Evolutionary conservation across 805 yeast genomes (phyloP).

Genomic region (Yarrowia sp.): DNA sequence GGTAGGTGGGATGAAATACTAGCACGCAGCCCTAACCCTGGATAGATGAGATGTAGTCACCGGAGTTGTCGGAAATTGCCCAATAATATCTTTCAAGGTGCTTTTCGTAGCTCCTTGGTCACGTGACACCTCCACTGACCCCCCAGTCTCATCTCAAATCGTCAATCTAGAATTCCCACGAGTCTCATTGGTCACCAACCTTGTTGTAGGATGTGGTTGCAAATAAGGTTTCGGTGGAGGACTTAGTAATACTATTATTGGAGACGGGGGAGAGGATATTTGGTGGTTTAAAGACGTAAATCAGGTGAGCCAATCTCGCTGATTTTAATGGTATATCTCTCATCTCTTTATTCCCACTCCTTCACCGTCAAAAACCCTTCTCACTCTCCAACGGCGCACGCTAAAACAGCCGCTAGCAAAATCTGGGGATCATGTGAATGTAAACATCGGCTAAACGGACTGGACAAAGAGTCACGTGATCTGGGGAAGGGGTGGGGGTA

Average conservation of each 20-base stretch:
- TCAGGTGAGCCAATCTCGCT: not conserved
- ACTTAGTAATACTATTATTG: not conserved
- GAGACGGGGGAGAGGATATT: not conserved
- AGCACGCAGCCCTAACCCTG: slow-evolving; percentile 12
- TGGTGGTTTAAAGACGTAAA: not conserved
- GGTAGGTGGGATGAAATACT: slow-evolving; percentile 13
- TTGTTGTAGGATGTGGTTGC: slow-evolving; percentile 5
- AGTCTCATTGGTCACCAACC: slow-evolving; percentile 26
- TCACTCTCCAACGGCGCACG: slow-evolving; percentile 8
- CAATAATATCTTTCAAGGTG: no score
- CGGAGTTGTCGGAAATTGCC: no score
- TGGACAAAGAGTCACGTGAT: not conserved
- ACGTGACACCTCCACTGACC: not conserved
- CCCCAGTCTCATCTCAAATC: not conserved
- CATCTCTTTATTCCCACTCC: not conserved
- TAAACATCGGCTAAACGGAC: not conserved
- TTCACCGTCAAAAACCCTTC: no score
- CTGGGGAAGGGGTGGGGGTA: no score
- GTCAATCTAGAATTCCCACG: slow-evolving; percentile 3
- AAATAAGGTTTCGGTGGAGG: slow-evolving; percentile 18
- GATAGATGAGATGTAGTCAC: no score
- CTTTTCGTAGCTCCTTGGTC: not conserved
- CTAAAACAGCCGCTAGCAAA: slow-evolving; percentile 18
- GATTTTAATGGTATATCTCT: not conserved
- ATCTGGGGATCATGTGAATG: slow-evolving; percentile 31